phyloP scores from a whole-genome alignment of 768 basidiomycete species.

The Mycena sanguinolenta region DNA sequence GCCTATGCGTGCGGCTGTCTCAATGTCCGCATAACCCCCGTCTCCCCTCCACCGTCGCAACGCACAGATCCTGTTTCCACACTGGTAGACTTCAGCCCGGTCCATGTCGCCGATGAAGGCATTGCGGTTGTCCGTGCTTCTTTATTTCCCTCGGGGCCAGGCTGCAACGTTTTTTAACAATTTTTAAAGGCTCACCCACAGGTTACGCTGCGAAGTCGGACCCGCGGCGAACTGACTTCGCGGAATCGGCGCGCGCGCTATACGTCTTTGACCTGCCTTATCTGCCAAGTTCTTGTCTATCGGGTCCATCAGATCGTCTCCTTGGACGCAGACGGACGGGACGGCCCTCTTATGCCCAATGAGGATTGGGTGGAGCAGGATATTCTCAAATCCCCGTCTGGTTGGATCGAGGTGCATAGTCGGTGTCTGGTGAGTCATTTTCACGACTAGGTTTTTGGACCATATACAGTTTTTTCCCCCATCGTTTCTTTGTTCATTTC shows the following conservation, averaged over 20 bases:
- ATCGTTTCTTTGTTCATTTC: too few relatives aligned
- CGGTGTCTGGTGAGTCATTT: conserved; percentile 72
- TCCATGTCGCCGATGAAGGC: conserved; percentile 78
- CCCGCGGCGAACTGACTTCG: conserved; percentile 56
- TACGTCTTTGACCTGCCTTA: conserved; percentile 76
- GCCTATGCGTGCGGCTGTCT: conserved; percentile 77
- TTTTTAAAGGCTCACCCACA: conserved; percentile 72
- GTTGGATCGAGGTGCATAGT: conserved; percentile 81
- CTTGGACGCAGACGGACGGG: conserved; percentile 68
- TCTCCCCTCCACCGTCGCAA: conserved; percentile 41
- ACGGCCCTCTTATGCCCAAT: conserved; percentile 76
- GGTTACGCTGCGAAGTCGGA: conserved; percentile 75
- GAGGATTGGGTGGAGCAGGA: conserved; percentile 86
- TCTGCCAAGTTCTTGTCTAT: conserved; percentile 76
- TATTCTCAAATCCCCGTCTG: conserved; percentile 72
- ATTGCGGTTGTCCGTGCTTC: conserved; percentile 69
- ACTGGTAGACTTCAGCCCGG: conserved; percentile 61
- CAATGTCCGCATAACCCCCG: conserved; percentile 71
- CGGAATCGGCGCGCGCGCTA: conserved; percentile 69
- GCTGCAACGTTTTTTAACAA: conserved; percentile 26
- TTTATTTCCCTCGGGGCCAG: conserved; percentile 13
- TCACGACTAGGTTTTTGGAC: too few relatives aligned
- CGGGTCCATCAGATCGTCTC: conserved; percentile 75
- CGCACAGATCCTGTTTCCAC: conserved; percentile 34
- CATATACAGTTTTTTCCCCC: too few relatives aligned